A percentile compares a stretch with the other conserved stretches of the same genome.
These are phyloP conservation scores for Cladosporium sp. DNA, from an alignment of 2,329 filamentous ascomycete species.

Conservation along the genomic window DNA sequence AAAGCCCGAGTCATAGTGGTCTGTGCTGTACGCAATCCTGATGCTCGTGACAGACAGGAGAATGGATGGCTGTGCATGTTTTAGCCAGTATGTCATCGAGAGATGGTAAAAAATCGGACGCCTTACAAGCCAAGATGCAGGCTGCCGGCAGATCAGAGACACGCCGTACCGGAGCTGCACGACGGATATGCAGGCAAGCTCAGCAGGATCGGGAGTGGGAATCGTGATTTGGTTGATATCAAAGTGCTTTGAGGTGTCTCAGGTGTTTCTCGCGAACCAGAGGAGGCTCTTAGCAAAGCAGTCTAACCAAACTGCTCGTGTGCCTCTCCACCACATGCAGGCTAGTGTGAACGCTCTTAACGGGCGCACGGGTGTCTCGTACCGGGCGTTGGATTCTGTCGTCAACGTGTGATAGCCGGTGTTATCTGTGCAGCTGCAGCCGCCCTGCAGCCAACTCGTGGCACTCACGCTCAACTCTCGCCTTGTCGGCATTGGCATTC, in stretches of 20 bases:
- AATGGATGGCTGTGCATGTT: neutral
- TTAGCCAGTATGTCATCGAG: neutral
- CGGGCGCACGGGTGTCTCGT: conserved; percentile 2
- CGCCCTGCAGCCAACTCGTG: neutral
- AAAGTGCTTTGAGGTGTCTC: neutral
- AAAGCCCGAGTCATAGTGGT: neutral
- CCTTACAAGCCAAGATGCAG: neutral
- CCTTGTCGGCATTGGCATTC: neutral
- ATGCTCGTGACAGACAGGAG: neutral
- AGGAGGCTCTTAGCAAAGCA: neutral
- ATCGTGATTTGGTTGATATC: neutral
- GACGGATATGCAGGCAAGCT: neutral
- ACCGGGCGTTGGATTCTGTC: neutral
- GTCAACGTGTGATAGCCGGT: neutral
- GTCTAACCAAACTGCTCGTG: neutral
- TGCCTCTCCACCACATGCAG: neutral
- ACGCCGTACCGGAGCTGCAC: neutral
- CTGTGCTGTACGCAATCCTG: neutral
- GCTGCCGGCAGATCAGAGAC: conserved; percentile 2
- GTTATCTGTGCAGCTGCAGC: conserved; percentile 15
- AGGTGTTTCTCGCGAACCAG: neutral
- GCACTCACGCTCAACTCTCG: conserved; percentile 4
- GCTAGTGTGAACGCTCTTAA: neutral
- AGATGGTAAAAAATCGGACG: neutral
- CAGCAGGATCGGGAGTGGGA: neutral